Conservation (phyloP, 805 yeast genomes). For the Starmera amethionina region DNA sequence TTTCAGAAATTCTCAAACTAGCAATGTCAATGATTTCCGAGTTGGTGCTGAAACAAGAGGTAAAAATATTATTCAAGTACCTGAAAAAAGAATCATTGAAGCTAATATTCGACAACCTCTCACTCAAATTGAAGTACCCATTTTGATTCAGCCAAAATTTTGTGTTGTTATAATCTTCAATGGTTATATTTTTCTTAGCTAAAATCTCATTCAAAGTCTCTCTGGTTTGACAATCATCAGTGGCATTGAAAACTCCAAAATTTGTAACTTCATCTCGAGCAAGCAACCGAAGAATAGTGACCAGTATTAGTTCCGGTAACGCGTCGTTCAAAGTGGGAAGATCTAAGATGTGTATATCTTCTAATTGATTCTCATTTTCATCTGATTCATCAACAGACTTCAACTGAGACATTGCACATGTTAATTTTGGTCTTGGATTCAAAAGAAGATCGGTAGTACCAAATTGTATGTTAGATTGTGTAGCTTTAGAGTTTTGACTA, state of each 20-base stretch:
- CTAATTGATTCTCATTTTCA: slow-evolving; percentile 1
- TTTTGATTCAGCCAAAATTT: slow-evolving; percentile 34
- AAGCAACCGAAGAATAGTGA: slow-evolving; percentile 22
- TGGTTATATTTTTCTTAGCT: slow-evolving; percentile 23
- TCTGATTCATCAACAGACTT: too few relatives aligned
- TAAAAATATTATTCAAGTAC: slow-evolving; percentile 38
- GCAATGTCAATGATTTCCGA: slow-evolving; percentile 43
- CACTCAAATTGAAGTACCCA: slow-evolving; percentile 24
- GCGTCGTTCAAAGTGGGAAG: neutral
- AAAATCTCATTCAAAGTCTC: slow-evolving; percentile 17
- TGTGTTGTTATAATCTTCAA: slow-evolving; percentile 17
- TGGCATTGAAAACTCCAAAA: slow-evolving; percentile 23
- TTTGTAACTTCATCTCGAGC: slow-evolving; percentile 41
- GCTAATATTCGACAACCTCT: slow-evolving; percentile 21
- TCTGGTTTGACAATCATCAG: neutral
- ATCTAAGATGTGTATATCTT: neutral
- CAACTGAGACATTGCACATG: too few relatives aligned
- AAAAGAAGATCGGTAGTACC: too few relatives aligned
- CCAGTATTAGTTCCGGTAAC: neutral
- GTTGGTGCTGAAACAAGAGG: slow-evolving; percentile 31
- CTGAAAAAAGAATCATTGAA: slow-evolving; percentile 30
- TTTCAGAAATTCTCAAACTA: slow-evolving; percentile 61
- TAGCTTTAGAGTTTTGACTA: too few relatives aligned
- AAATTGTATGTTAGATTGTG: too few relatives aligned
- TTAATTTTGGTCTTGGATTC: too few relatives aligned